Evolutionary conservation across 164 flowering plant species (phyloP), one percentile per base, ranked within the genome.

Genomic region (Macadamia integrifolia): DNA sequence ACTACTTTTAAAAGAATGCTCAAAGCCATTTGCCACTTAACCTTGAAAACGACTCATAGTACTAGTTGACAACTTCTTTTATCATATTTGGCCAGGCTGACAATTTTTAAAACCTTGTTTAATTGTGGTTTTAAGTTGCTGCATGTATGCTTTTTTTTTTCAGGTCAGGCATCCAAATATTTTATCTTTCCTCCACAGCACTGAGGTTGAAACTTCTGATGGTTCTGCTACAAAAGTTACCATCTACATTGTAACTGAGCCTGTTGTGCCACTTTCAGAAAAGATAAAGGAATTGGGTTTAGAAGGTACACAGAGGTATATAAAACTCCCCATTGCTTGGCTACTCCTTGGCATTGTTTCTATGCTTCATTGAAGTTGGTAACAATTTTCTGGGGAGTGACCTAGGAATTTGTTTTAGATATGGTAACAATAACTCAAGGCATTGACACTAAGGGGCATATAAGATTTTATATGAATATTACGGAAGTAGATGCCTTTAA

Each of bases 91-190:
- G 15, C 66, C n/a, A 35, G 35, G 18, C 6, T 7, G 11, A 53
- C 1, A 15, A 11, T 44, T 31, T n/a, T 23, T 35, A 35, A 10
- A 40, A 18, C 9, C 14, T 30, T 6, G 14, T 18, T 52, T 30
- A 6, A 30, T 66, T n/a, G 11, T 31, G 7, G 23, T 62, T 40
- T 11, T 66, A 35, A 61, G 29, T 52, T 56, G 3, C 53, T 42
- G 42, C 65, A 35, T 60, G 23, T 5, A 35, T 61, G 13, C 31
- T 63, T 65, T 66, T 80, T 23, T 23, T 23, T 77, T 83, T 58
- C 89, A 94, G 98, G 97, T 94, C 62, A 87, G 98, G 78, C 98
- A 94, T 78, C 98, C 98, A 62, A 94, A 94, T 85, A 87, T 94
- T 52, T 77, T 94, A 58, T 92, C 98, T 43, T 94, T 94, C 81